Percentiles rank a stretch among this genome's conserved stretches.
These are phyloP conservation scores for Chlorociboria aeruginascens DNA, from an alignment of 495 filamentous ascomycete species.

Conservation along the genomic window DNA sequence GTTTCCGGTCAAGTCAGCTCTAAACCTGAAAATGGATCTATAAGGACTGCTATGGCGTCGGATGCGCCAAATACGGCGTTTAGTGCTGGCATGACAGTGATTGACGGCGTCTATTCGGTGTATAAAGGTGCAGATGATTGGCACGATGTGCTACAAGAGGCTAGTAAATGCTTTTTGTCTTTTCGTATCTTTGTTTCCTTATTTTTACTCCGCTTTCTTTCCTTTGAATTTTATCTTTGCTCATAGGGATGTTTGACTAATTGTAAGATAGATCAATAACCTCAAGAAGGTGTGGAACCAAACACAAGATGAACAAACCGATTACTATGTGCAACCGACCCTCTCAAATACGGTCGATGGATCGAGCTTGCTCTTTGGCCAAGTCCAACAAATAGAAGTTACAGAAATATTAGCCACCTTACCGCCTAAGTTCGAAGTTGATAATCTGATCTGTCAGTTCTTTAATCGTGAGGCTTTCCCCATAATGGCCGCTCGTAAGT, in stretches of 20 bases:
- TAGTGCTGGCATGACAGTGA: background rate
- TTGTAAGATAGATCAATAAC: constrained; percentile 11
- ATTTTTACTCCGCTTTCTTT: too few species aligned
- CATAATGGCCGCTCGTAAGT: constrained; percentile 12
- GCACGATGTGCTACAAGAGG: constrained; percentile 25
- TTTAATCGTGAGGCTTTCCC: constrained; percentile 23
- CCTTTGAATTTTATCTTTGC: background rate
- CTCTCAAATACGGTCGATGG: constrained; percentile 9
- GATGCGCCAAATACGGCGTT: background rate
- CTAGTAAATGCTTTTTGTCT: constrained; percentile 7
- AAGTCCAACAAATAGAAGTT: constrained; percentile 9
- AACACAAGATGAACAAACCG: constrained; percentile 11
- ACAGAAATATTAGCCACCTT: constrained; percentile 29
- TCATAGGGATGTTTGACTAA: constrained; percentile 1
- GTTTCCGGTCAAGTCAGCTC: too few species aligned
- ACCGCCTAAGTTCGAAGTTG: constrained; percentile 27
- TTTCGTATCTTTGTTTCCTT: constrained; percentile 1
- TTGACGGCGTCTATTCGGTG: constrained; percentile 4
- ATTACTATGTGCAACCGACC: background rate
- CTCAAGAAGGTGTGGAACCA: constrained; percentile 18
- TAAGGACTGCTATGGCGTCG: background rate
- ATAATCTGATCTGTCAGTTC: constrained; percentile 34
- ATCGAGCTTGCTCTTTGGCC: constrained; percentile 13
- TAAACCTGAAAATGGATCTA: too few species aligned
- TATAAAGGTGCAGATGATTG: constrained; percentile 24